Evolutionary conservation across 768 basidiomycete species (phyloP), one percentile per base, ranked within the genome.

Genomic region (Mrakia gelida): DNA sequence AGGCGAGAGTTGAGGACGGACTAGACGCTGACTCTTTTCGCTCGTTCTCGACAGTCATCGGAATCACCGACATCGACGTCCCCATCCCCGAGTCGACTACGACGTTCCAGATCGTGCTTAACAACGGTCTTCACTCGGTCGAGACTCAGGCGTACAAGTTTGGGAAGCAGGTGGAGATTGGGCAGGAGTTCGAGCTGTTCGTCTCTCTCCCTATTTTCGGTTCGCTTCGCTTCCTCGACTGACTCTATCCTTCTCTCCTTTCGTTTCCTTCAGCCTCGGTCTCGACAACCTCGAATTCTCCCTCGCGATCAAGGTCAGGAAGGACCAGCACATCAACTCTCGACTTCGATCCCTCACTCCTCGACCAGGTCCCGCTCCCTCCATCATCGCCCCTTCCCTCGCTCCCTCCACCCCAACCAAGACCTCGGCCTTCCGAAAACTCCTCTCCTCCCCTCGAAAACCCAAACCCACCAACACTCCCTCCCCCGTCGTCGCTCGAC

Each of bases 111-210:
- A 93, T 93, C 83, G 94, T 93, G 0, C 87, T 98, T 79, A 97
- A 98, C 85, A 98, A 98, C 81, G 95, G 95, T 11, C 95, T 98
- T 71, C 95, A 97, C 84, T 95, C 92, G 80, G 95, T 98, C 52
- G 93, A 92, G 6, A 97, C 93, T 11, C 94, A 92, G 0, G 83
- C 82, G 67, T 80, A 79, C 43, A 76, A 78, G 4, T 77, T 85
- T 7, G 68, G 72, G 8, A 81, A 84, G 32, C 82, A 82, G 34
- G 84, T 83, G 9, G 80, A 80, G 43, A 82, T 85, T 67, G 83
- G 84, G 67, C 83, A 84, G 62, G 84, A 85, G 76, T 85, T 85
- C 43, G 83, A 84, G 21, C 79, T 85, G 84, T 84, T 52, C 82
- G 84, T 82, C 49, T 34, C 11, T 23, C 49, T 43, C 43, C 21